Evolutionary conservation across 2,329 filamentous ascomycete species (phyloP).

Genomic region (Arthrobotrys sphaeroides): DNA sequence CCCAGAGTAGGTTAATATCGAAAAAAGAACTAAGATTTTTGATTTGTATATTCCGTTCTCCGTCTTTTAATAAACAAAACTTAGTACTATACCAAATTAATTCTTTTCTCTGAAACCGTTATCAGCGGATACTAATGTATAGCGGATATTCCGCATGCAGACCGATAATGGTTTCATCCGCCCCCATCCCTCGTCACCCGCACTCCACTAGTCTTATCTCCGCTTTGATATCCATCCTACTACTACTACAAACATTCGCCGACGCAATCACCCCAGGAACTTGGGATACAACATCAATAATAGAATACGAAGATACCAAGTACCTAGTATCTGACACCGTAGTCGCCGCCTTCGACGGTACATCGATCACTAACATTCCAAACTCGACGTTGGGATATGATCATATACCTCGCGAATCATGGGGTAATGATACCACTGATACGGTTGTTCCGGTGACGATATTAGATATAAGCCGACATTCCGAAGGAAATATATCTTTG

Average conservation of each 20-base stretch:
- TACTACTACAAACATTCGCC: neutral
- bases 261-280: neutral
- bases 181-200: neutral
- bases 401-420: neutral
- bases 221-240: neutral
- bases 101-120: slow-evolving; percentile 7
- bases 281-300: neutral
- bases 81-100: neutral
- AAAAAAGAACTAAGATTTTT: too few relatives aligned
- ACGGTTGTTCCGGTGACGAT: slow-evolving; percentile 11
- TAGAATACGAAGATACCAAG: slow-evolving; percentile 4
- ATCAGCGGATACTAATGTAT: neutral
- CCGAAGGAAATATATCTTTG: neutral
- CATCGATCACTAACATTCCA: neutral
- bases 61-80: too few relatives aligned
- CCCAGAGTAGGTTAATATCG: too few relatives aligned
- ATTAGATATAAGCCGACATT: neutral
- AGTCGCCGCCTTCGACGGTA: neutral
- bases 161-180: neutral
- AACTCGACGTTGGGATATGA: neutral
- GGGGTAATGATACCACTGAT: neutral
- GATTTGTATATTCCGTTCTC: too few relatives aligned
- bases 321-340: slow-evolving; percentile 35
- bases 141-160: neutral
- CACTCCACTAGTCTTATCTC: neutral